Base-by-base conservation (phyloP, 805 yeast species). In the Metschnikowia kofuensis region DNA sequence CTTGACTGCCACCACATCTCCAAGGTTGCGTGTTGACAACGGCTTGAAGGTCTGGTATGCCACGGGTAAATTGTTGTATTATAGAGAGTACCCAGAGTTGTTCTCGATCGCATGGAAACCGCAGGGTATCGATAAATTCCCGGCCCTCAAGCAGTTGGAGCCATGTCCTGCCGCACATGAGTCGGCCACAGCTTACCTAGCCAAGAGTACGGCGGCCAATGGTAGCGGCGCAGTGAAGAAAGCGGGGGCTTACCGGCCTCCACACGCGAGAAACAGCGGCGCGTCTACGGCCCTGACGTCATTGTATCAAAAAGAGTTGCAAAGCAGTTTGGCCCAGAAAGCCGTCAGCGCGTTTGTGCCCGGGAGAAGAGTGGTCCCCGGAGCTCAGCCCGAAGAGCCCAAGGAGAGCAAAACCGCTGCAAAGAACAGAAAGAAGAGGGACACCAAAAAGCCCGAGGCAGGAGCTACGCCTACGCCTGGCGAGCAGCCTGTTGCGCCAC, bases 21-120 rank as follows among this genome's bases (percentile, higher is more conserved):
- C 99, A 55, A 80, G 99, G 60, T 79, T 94, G 59, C 83, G 99
- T 63, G 99, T 94, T 38, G 99, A 95, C 70, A 94, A 94, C 66
- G 92, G 97, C 51, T 84, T 86, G 59, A 88, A 89, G 68, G 77
- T 94, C 60, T 94, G 98, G 97, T 95, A 94, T 67, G 89, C 84
- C 47, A 76, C 83, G 51, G 99, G 99, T 42, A 80, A 84, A 57
- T 78, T 94, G 55, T 77, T 89, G 47, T 95, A 79, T 68, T 77
- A 80, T 58, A 83, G 82, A 61, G 96, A 90, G 56, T 89, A 83
- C 68, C 80, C 77, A 46, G 99, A 94, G 73, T 80, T 94, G 53
- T 80, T 81, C 61, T 71, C 85, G 37, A 91, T 87, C 45, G 82
- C 82, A 42, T 95, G 99, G 99, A 82, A 90, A 66, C 89, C 89